These are phyloP conservation scores for Penstemon eatonii DNA, from an alignment of 257 asterid genomes.

Conservation along the genomic window DNA sequence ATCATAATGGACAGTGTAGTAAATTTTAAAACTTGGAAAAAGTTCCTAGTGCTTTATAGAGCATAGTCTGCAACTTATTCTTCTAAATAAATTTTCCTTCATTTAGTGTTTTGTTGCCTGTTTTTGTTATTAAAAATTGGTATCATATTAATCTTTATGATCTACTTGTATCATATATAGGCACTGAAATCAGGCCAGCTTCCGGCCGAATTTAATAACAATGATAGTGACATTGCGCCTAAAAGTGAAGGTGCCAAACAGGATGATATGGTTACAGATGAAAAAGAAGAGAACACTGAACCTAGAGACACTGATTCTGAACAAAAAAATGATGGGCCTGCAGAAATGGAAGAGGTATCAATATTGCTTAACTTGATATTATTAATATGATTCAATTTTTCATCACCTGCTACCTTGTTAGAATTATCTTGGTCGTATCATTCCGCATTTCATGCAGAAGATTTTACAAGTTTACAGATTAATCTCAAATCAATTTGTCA, in stretches of 20 bases:
- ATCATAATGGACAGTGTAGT: slow-evolving; percentile 3
- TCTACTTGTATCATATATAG: slow-evolving; percentile 40
- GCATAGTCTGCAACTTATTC: slow-evolving; percentile 4
- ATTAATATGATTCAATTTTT: too few species aligned
- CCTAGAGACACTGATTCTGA: slow-evolving; percentile 1
- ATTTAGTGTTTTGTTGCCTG: slow-evolving; percentile 7
- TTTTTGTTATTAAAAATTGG: not conserved
- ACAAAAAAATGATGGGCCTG: slow-evolving; percentile 14
- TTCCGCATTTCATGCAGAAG: not conserved
- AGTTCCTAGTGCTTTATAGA: not conserved
- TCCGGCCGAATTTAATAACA: slow-evolving; percentile 75
- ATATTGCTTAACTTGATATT: too few species aligned
- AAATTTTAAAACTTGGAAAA: not conserved
- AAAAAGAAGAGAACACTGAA: slow-evolving; percentile 18
- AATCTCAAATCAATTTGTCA: not conserved
- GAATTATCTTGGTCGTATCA: not conserved
- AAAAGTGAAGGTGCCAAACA: slow-evolving; percentile 37
- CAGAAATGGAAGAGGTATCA: slow-evolving; percentile 20
- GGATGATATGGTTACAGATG: slow-evolving; percentile 20
- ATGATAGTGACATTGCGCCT: slow-evolving; percentile 41
- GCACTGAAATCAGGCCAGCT: slow-evolving; percentile 94
- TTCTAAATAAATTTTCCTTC: not conserved
- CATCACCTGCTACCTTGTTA: not conserved
- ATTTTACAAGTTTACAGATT: not conserved
- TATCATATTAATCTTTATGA: slow-evolving; percentile 7